Evolutionary conservation across 306 rosid species (phyloP).

Genomic region (Prunus davidiana): DNA sequence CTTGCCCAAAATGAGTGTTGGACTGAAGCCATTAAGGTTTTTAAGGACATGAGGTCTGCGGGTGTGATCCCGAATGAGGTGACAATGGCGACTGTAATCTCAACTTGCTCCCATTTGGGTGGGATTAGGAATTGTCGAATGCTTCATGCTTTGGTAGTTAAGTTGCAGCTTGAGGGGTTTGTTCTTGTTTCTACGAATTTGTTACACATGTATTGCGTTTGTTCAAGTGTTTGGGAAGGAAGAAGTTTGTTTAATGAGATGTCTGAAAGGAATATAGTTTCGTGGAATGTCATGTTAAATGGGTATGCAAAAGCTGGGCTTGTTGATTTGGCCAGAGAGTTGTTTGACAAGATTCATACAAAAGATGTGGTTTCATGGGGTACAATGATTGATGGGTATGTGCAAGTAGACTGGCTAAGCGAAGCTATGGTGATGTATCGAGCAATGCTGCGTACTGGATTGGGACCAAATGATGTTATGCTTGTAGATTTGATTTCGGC

Average conservation of each 20-base stretch:
- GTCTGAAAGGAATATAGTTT: constrained; percentile 63
- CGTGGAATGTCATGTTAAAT: constrained; percentile 88
- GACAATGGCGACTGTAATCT: constrained; percentile 64
- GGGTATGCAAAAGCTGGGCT: constrained; percentile 76
- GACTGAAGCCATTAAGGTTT: constrained; percentile 59
- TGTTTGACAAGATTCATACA: constrained; percentile 57
- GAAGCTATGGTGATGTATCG: constrained; percentile 63
- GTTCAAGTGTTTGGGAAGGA: constrained; percentile 57
- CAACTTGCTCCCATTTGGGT: constrained; percentile 56
- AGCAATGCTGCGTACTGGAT: constrained; percentile 51
- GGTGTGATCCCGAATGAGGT: constrained; percentile 65
- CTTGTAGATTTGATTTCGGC: constrained; percentile 71
- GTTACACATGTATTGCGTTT: constrained; percentile 72
- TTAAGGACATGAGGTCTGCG: constrained; percentile 59
- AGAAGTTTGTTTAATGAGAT: constrained; percentile 56
- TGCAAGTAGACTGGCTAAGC: constrained; percentile 47
- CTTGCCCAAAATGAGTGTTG: constrained; percentile 57
- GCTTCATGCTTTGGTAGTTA: constrained; percentile 66
- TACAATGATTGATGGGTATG: constrained; percentile 73
- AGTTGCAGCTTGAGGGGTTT: constrained; percentile 41
- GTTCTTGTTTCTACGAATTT: constrained; percentile 69
- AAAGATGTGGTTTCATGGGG: constrained; percentile 91
- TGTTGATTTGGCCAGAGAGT: constrained; percentile 51
- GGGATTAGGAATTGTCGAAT: constrained; percentile 55
- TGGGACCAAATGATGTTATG: constrained; percentile 68